Evolutionary conservation across 331 rosid species (phyloP), one percentile per base, ranked within the genome.

Genomic region (Malus hybrid): DNA sequence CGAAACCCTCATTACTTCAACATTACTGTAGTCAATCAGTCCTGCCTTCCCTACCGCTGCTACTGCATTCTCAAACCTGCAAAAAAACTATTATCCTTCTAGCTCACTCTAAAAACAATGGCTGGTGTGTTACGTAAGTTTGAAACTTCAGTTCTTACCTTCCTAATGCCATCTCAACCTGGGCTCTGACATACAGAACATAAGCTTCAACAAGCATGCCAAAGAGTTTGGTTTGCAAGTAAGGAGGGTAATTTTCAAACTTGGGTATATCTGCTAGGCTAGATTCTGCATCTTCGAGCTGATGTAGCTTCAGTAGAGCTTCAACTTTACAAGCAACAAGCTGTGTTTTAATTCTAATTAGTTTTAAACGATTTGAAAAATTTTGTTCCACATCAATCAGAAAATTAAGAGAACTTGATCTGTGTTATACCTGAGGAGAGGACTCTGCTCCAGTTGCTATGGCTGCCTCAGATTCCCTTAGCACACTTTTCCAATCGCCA

Each of bases 161-260:
- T 84, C 98, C 98, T 15, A 88, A 20, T 28, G 98, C 97, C 98
- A 91, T 91, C 71, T 93, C 96, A 66, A 91, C 87, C 84, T 89
- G 93, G 20, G 98, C 91, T 6, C 79, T 77, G 14, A 91, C 92
- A 75, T 78, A 88, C 77, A 75, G 85, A 66, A 93, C 88, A 65
- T 88, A 93, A 72, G 98, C 88, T 83, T 89, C 96, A 12, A 89
- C 87, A 48, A 88, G 72, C 89, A 93, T 91, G 60, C 96, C 97
- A 66, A 87, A 81, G 86, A 88, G 81, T 83, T 88, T 91, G 79
- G 81, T 69, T 69, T 82, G 87, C 64, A 83, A 84, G 75, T 78
- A 84, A 10, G 92, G 53, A 39, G 92, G 86, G 82, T 79, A 85
- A 34, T 83, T 81, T 69, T 91, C 90, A 78, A 91, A 74, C 87